Evolutionary conservation across 2,329 filamentous ascomycete genomes (phyloP).

Genomic region (Penicillium sp.): DNA sequence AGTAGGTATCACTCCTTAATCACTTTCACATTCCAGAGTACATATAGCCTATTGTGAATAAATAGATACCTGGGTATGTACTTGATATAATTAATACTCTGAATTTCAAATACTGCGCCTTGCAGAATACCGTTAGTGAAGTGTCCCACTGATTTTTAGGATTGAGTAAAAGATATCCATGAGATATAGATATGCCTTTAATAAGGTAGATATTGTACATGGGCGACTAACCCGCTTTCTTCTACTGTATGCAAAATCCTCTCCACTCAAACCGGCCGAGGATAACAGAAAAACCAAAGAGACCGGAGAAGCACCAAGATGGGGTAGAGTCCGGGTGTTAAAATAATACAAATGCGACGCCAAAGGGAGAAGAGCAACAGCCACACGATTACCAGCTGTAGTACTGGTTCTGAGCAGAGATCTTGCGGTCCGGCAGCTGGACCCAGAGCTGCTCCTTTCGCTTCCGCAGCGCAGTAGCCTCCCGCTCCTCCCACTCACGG

Average conservation of each 20-base stretch:
- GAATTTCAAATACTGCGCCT: too few species aligned
- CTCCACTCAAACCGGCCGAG: background rate
- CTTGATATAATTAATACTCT: too few species aligned
- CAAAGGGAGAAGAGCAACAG: constrained; percentile 14
- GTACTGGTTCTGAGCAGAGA: constrained; percentile 83
- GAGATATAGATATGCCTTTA: background rate
- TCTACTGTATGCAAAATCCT: constrained; percentile 1
- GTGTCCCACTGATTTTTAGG: too few species aligned
- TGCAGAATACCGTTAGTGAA: too few species aligned
- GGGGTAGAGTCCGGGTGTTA: background rate
- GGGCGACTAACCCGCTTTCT: constrained; percentile 4
- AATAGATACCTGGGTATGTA: too few species aligned
- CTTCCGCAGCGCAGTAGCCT: constrained; percentile 74
- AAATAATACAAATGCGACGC: constrained; percentile 33
- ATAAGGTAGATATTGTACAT: constrained; percentile 7
- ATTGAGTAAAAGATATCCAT: too few species aligned
- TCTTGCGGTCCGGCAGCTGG: constrained; percentile 79
- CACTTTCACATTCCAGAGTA: too few species aligned
- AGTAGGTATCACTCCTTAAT: too few species aligned
- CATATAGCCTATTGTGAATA: too few species aligned
- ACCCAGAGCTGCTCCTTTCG: constrained; percentile 77
- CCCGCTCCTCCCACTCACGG: constrained; percentile 72
- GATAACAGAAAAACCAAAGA: background rate
- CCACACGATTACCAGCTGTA: constrained; percentile 73
- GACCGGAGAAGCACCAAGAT: background rate